Conservation (phyloP, 2,329 filamentous ascomycete genomes). For the Colletotrichum truncatum region DNA sequence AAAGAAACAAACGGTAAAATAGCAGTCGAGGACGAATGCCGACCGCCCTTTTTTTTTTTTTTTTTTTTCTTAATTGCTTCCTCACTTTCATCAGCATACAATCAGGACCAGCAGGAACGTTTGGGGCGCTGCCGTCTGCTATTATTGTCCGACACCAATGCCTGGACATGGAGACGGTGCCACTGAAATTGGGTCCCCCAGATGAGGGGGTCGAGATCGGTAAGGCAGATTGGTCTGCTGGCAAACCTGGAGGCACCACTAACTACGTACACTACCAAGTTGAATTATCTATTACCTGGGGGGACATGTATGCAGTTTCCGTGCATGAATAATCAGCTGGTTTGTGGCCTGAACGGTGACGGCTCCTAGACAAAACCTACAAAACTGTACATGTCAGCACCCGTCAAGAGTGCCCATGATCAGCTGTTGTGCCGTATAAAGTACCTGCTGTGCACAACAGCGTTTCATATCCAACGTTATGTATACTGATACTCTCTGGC, state of each 20-base stretch:
- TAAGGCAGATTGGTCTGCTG: slow-evolving; percentile 11
- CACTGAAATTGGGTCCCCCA: not conserved
- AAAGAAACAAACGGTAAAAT: slow-evolving; percentile 11
- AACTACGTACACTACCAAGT: not conserved
- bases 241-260: not conserved
- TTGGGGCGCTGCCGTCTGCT: slow-evolving; percentile 8
- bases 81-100: not conserved
- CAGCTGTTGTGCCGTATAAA: not conserved
- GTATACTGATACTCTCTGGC: not conserved
- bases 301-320: not conserved
- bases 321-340: not conserved
- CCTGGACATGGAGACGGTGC: not conserved
- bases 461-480: not conserved
- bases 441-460: not conserved
- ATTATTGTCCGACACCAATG: not conserved
- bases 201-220: slow-evolving; percentile 1
- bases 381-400: not conserved
- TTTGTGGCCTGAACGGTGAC: too few species aligned
- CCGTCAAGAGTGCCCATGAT: not conserved
- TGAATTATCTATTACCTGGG: not conserved
- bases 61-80: too few species aligned
- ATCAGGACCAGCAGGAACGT: not conserved
- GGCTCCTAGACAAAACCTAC: too few species aligned
- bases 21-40: not conserved
- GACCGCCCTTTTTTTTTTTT: slow-evolving; percentile 1